Conservation (phyloP, 2,329 filamentous ascomycete species). For the Thielaviopsis punctulata region DNA sequence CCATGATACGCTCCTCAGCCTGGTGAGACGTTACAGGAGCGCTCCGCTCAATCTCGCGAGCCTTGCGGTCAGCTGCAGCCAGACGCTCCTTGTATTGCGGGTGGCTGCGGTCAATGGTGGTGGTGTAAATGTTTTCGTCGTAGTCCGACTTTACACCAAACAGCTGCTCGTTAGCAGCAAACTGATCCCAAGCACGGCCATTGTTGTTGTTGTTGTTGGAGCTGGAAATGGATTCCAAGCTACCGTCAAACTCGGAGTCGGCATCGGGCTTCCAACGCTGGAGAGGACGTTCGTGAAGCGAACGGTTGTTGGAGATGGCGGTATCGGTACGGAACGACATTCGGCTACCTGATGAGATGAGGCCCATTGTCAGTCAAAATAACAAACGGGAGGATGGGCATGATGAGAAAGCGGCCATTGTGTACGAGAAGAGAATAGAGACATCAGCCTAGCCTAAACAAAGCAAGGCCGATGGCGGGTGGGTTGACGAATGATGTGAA, state of each 20-base stretch:
- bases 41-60: conserved; percentile 74
- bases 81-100: conserved; percentile 65
- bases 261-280: conserved; percentile 66
- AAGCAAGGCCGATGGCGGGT: background rate
- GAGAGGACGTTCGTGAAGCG: conserved; percentile 54
- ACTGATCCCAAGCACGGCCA: conserved; percentile 64
- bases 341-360: conserved; percentile 37
- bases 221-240: conserved; percentile 44
- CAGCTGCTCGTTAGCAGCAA: conserved; percentile 69
- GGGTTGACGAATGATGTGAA: background rate
- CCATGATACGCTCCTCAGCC: conserved; percentile 71
- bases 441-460: background rate
- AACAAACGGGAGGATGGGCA: background rate
- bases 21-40: conserved; percentile 62
- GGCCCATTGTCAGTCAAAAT: conserved; percentile 1
- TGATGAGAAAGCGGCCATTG: background rate
- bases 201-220: conserved; percentile 12
- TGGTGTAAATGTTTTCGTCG: conserved; percentile 90
- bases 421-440: too few relatives aligned
- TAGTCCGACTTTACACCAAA: conserved; percentile 85
- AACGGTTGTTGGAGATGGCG: conserved; percentile 64
- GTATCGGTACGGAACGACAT: conserved; percentile 68
- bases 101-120: conserved; percentile 66
- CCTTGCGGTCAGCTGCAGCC: conserved; percentile 66
- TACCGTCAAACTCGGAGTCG: conserved; percentile 39